Base-by-base conservation (phyloP, 306 rosid species). In the Trifolium fragiferum region DNA sequence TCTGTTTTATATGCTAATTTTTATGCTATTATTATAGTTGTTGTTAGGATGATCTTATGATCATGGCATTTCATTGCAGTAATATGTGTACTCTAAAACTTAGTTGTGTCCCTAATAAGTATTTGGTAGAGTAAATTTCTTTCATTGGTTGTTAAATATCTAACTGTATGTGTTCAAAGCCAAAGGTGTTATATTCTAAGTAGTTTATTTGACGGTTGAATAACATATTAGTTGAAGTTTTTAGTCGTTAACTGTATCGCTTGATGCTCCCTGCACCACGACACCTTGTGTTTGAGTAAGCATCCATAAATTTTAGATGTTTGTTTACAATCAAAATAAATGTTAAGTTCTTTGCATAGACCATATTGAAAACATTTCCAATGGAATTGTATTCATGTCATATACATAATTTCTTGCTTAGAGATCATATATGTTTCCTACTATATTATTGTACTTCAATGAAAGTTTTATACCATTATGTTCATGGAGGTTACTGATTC, bases 1-100 rank as follows among this genome's bases (percentile, higher is more conserved):
- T 27, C 32, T 33, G 41, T 74, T 40, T 70, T 62, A 15, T 75
- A 66, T 72, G 47, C 8, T 53, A 54, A 25, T 63, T 19, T 6
- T 3, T 74, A 30, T 16, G 6, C 8, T 50, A 16, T 19, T 57
- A 57, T 57, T 18, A 40, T 35, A 27, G 32, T 32, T 30, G 20
- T 60, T 10, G 18, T 62, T 58, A 13, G 38, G 65, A 30, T 13
- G 19, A 10, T 55, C 61, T 21, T 5, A 55, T 30, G 16, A 50
- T 16, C 57, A 20, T 51, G 25, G 58, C 10, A 51, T 51, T 16
- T 51, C 23, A 51, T 18, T 51, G 25, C 21, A 51, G 12, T 7
- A 51, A 49, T 49, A 12, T 51, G 25, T 18, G 18, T 2, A 43
- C 6, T 43, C 5, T 43, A 10, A 13, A 43, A n/a, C n/a, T n/a